Percentiles rank a stretch among this genome's conserved stretches.
These are phyloP conservation scores for Boeremia lycopersici DNA, from an alignment of 2,329 filamentous ascomycete genomes.

Conservation along the genomic window DNA sequence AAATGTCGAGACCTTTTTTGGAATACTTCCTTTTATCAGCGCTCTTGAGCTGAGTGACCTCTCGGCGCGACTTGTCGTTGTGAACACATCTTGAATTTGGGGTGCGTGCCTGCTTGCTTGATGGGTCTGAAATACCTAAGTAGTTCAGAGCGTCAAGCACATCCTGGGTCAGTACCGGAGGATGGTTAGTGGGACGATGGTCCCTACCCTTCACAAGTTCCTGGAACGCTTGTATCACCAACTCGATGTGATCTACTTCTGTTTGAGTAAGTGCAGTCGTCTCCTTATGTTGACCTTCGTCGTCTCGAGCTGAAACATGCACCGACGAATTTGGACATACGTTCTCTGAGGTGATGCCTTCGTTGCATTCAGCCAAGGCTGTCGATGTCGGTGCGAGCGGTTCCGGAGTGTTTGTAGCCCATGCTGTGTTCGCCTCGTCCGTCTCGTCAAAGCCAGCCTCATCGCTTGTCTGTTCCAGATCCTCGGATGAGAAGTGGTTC, in stretches of 20 bases:
- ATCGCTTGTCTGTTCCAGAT: not conserved
- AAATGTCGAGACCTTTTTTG: constrained; percentile 15
- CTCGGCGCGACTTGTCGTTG: not conserved
- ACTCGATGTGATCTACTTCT: not conserved
- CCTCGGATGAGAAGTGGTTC: constrained; percentile 11
- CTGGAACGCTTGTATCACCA: constrained; percentile 2
- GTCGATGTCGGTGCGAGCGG: no score
- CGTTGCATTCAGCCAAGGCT: not conserved
- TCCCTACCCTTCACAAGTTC: not conserved
- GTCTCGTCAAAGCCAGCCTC: constrained; percentile 3
- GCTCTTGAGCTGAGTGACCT: not conserved
- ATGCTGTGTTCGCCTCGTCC: constrained; percentile 1
- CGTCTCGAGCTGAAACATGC: not conserved
- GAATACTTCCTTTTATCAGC: constrained; percentile 9
- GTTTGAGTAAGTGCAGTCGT: not conserved
- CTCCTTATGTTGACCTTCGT: not conserved
- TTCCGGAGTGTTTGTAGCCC: not conserved
- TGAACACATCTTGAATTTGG: not conserved
- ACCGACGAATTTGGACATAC: no score
- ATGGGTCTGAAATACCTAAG: no score
- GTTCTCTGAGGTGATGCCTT: not conserved
- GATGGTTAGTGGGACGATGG: not conserved
- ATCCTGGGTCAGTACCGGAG: not conserved
- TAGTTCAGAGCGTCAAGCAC: no score
- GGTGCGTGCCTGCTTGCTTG: no score